Percentiles rank a stretch among this genome's conserved stretches.
Evolutionary conservation across 148 eudicot genomes (phyloP).

Genomic region (Fallopia convolvulus): DNA sequence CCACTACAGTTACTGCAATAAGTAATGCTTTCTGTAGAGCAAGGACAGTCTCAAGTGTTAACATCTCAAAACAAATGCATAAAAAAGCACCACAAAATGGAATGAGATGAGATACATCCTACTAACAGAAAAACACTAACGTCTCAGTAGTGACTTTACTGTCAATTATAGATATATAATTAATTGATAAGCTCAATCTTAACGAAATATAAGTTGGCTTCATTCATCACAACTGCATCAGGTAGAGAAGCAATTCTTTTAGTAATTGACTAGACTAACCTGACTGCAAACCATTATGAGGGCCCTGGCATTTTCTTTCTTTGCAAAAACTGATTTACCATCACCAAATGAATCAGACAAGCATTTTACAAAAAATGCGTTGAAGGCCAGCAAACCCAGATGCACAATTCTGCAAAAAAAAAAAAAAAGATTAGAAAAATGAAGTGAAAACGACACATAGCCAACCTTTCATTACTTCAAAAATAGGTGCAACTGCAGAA

Average conservation of each 20-base stretch:
- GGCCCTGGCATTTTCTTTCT: conserved; percentile 33
- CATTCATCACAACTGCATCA: not conserved
- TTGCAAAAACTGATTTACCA: conserved; percentile 26
- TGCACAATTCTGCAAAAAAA: conserved; percentile 25
- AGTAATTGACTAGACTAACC: conserved; percentile 24
- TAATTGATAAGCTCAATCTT: not conserved
- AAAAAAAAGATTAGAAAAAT: not conserved
- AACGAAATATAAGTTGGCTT: not conserved
- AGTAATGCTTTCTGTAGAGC: conserved; percentile 75
- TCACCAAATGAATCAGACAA: conserved; percentile 20
- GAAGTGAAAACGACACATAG: not conserved
- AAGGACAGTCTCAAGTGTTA: not conserved
- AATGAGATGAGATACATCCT: not conserved
- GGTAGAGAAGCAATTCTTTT: not conserved
- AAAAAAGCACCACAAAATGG: not conserved
- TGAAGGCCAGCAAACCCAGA: conserved; percentile 16
- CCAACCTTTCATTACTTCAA: not conserved
- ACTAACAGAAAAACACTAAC: no score
- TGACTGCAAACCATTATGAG: conserved; percentile 34
- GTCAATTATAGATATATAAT: not conserved
- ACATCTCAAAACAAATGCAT: not conserved
- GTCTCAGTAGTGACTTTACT: not conserved
- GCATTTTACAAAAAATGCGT: conserved; percentile 23
- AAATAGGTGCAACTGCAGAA: not conserved
- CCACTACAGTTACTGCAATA: conserved; percentile 84